Evolutionary conservation across 352 stramenopile genomes (phyloP).

Genomic region (Phytopythium litorale): DNA sequence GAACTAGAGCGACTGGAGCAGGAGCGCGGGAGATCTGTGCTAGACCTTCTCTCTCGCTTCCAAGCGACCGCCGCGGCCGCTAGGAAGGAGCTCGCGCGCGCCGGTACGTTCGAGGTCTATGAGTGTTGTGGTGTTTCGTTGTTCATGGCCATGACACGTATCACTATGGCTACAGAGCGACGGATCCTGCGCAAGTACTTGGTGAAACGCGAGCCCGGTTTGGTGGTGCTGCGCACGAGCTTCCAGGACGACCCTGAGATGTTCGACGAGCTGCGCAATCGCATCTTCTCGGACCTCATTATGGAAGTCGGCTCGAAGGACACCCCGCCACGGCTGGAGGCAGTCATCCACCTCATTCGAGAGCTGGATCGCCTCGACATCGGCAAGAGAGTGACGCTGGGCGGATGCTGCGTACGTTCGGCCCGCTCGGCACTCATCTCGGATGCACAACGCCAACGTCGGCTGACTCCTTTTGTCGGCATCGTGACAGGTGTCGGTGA

Average conservation of each 20-base stretch:
- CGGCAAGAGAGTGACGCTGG: conserved; percentile 70
- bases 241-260: conserved; percentile 44
- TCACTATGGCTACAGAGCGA: conserved; percentile 26
- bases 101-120: conserved; percentile 18
- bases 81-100: conserved; percentile 43
- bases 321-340: conserved; percentile 53
- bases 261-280: conserved; percentile 69
- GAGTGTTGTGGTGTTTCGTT: no score
- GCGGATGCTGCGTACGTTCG: conserved; percentile 54
- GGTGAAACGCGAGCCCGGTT: conserved; percentile 11
- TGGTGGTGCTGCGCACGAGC: conserved; percentile 31
- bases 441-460: background rate
- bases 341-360: conserved; percentile 34
- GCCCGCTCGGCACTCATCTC: background rate
- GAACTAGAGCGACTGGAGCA: conserved; percentile 43
- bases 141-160: background rate
- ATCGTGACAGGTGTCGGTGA: conserved; percentile 22
- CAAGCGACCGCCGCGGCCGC: conserved; percentile 42
- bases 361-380: conserved; percentile 43
- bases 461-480: background rate
- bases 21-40: conserved; percentile 26
- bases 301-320: conserved; percentile 49
- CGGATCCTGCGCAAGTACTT: conserved; percentile 45
- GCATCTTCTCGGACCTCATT: conserved; percentile 55
- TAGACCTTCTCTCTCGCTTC: conserved; percentile 44